Conservation (phyloP, 495 filamentous ascomycete genomes). For the Neurospora sp. region DNA sequence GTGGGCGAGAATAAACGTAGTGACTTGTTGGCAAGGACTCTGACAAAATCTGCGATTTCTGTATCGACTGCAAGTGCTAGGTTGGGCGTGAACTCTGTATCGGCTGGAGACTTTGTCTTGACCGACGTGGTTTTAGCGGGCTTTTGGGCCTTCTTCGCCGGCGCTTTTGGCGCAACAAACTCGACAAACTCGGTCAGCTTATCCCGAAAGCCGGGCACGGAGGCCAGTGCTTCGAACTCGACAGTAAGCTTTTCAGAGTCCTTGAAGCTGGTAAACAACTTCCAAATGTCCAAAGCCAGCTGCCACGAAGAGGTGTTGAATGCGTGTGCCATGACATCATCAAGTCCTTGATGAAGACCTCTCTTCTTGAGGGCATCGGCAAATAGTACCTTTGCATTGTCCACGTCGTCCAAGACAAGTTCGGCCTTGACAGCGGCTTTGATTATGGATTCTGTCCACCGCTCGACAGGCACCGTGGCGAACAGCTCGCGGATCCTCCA, state of each 20-base stretch:
- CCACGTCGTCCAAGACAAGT: slow-evolving; percentile 9
- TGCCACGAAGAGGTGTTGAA: slow-evolving; percentile 15
- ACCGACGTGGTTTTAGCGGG: neutral
- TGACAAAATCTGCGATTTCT: slow-evolving; percentile 5
- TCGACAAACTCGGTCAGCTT: slow-evolving; percentile 3
- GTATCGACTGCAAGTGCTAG: neutral
- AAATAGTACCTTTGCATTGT: slow-evolving; percentile 13
- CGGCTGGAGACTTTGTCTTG: neutral
- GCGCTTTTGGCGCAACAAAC: neutral
- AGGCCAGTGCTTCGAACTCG: slow-evolving; percentile 2
- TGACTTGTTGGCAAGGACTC: slow-evolving; percentile 8
- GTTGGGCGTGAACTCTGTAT: neutral
- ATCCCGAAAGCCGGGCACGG: slow-evolving; percentile 2
- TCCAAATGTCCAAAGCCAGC: slow-evolving; percentile 13
- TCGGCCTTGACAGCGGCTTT: slow-evolving; percentile 15
- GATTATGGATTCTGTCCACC: slow-evolving; percentile 19
- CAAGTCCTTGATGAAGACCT: slow-evolving; percentile 11
- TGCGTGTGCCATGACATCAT: slow-evolving; percentile 15
- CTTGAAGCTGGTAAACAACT: slow-evolving; percentile 5
- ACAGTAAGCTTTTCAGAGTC: neutral
- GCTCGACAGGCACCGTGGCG: neutral
- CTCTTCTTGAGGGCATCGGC: slow-evolving; percentile 7
- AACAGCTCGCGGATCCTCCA: slow-evolving; percentile 19
- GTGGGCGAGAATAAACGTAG: slow-evolving; percentile 6
- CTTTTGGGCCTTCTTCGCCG: neutral